Evolutionary conservation across 768 basidiomycete species (phyloP), one percentile per base, ranked within the genome.

Genomic region (Auricularia auricula-judae): DNA sequence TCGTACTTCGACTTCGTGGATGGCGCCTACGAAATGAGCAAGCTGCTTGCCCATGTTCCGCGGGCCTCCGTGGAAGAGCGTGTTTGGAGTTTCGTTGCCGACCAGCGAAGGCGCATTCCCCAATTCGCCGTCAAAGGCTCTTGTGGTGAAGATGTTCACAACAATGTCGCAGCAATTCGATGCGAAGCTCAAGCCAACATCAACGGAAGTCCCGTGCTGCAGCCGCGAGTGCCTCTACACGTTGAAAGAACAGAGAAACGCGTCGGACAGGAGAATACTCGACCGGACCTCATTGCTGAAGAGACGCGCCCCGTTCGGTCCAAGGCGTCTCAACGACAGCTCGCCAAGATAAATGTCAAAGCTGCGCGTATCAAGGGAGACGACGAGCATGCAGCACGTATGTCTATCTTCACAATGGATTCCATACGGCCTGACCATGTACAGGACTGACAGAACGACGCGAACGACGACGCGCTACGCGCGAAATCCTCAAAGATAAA

Each of bases 371-470:
- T 65, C 36, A 8, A 18, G 21, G 36, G 39, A 33, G 16, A 47
- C 21, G 61, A 51, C 51, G 80, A 80, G 47, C 75, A 69, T 36
- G 70, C 67, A 36, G 74, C 73, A 39, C 75, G 80, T 79, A 64
- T 58, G 80, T 71, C 3, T 44, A 53, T 36, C 51, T 29, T 34
- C 29, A 36, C 12, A 3, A 34, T 21, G 29, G 4, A 29, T 35
- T 29, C 10, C 12, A 18, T n/a, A 58, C 56, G 34, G 8, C 51
- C 29, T 66, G 36, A 39, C 43, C 62, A 8, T 62, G 18, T 34
- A 5, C 43, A 91, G 89, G 88, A 63, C 74, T 88, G 12, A 76
- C 79, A 11, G 86, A 86, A 67, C 82, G 89, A 34, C 82, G 86
- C 14, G 83, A 88, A 66, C 79, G 84, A 56, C 86, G 86, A 71